These are phyloP conservation scores for Cutaneotrichosporon curvatum DNA, from an alignment of 1,284 basidiomycete species.

Conservation along the genomic window DNA sequence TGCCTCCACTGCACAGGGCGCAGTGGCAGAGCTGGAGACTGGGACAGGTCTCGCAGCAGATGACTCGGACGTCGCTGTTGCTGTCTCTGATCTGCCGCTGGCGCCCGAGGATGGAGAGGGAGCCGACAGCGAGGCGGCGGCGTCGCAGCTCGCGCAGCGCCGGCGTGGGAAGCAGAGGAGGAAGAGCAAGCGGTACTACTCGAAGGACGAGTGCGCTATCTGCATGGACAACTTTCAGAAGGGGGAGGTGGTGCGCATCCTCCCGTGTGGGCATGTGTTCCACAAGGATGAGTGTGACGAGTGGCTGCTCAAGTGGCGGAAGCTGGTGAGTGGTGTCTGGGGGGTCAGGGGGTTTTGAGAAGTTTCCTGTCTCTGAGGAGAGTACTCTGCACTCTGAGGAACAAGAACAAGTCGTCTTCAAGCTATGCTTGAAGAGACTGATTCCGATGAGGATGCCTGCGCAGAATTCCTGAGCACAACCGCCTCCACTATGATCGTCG, in stretches of 20 bases:
- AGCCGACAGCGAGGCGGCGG: not conserved
- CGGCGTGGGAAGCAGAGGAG: constrained; percentile 13
- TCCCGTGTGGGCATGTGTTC: constrained; percentile 79
- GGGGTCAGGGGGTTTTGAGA: too few relatives aligned
- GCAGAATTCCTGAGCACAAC: too few relatives aligned
- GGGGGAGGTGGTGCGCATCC: constrained; percentile 76
- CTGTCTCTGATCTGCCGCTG: not conserved
- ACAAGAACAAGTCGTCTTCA: constrained; percentile 9
- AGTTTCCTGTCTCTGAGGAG: not conserved
- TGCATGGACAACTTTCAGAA: constrained; percentile 76
- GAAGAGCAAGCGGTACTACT: constrained; percentile 35
- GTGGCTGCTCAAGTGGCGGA: constrained; percentile 83
- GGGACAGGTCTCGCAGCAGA: too few relatives aligned
- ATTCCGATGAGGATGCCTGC: too few relatives aligned
- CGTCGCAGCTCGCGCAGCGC: not conserved
- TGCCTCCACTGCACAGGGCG: too few relatives aligned
- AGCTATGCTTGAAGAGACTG: constrained; percentile 3
- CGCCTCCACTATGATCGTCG: too few relatives aligned
- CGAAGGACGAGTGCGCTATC: constrained; percentile 70
- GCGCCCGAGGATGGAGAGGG: constrained; percentile 6
- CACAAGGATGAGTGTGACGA: constrained; percentile 69
- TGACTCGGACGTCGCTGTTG: not conserved
- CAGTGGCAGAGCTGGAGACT: too few relatives aligned
- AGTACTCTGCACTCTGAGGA: not conserved
- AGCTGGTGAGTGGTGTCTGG: constrained; percentile 58